phyloP scores from a whole-genome alignment of 371 early-diverging fungal species.

The Syncephalastrum sp. region DNA sequence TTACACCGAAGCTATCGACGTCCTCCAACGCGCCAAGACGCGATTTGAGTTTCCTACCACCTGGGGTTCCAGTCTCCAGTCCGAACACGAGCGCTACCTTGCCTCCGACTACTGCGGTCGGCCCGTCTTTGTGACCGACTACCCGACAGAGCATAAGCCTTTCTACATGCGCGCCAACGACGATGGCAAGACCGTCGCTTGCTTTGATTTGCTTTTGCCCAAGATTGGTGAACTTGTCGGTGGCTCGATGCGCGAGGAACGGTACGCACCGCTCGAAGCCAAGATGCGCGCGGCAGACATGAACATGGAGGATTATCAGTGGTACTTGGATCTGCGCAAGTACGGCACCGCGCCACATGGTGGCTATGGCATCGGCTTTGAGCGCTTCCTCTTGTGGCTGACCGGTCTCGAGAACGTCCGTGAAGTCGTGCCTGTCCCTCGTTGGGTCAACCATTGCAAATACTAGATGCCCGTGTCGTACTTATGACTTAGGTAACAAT shows the following conservation, averaged over 20 bases:
- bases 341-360: slow-evolving; percentile 99
- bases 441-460: slow-evolving; percentile 58
- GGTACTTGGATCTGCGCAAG: slow-evolving; percentile 90
- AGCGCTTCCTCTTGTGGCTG: slow-evolving; percentile 78
- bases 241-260: slow-evolving; percentile 86
- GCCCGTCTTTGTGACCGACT: slow-evolving; percentile 92
- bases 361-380: slow-evolving; percentile 99
- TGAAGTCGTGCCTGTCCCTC: slow-evolving; percentile 84
- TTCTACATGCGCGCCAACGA: slow-evolving; percentile 89
- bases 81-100: slow-evolving; percentile 88
- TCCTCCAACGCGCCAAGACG: slow-evolving; percentile 53
- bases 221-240: slow-evolving; percentile 89
- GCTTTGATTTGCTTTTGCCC: slow-evolving; percentile 89
- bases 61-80: slow-evolving; percentile 81
- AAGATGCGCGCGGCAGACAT: slow-evolving; percentile 61
- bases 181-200: slow-evolving; percentile 70
- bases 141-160: slow-evolving; percentile 81
- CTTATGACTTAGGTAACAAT: too few species aligned
- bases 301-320: slow-evolving; percentile 68
- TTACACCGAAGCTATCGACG: slow-evolving; percentile 81
- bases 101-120: slow-evolving; percentile 63
- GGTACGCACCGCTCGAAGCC: slow-evolving; percentile 50
- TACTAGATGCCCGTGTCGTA: slow-evolving; percentile 20
- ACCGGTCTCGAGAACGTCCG: slow-evolving; percentile 83
- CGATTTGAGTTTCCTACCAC: slow-evolving; percentile 64